phyloP scores from a whole-genome alignment of 2,329 filamentous ascomycete genomes.

The Ophiostoma ips region DNA sequence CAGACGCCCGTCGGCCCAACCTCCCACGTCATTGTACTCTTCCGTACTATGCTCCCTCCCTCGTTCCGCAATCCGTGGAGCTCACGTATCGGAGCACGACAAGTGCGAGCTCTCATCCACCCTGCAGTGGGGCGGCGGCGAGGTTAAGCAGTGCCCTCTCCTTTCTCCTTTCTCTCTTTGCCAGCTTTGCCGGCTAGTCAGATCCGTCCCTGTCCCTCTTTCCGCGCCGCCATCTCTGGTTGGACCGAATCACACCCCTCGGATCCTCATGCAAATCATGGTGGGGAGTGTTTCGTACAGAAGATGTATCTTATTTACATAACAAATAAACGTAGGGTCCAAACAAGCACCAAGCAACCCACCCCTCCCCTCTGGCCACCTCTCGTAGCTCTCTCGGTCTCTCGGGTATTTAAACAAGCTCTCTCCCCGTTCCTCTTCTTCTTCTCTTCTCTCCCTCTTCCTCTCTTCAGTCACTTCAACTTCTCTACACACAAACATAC shows the following conservation, averaged over 20 bases:
- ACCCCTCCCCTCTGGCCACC: neutral
- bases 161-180: too few species aligned
- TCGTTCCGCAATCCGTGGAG: neutral
- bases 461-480: neutral
- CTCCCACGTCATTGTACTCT: neutral
- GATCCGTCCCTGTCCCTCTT: neutral
- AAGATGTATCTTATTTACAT: neutral
- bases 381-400: neutral
- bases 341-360: neutral
- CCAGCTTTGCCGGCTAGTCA: neutral
- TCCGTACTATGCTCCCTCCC: neutral
- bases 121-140: neutral
- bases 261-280: neutral
- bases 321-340: neutral
- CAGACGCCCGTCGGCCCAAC: too few species aligned
- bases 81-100: neutral
- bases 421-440: slow-evolving; percentile 1
- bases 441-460: neutral
- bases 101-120: neutral
- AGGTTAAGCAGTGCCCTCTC: neutral
- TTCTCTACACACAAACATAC: neutral
- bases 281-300: neutral
- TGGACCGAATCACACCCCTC: neutral
- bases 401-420: slow-evolving; percentile 10
- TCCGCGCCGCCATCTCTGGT: neutral